Base-by-base conservation (phyloP, 2,329 filamentous ascomycete genomes). In the Colletotrichum truncatum region DNA sequence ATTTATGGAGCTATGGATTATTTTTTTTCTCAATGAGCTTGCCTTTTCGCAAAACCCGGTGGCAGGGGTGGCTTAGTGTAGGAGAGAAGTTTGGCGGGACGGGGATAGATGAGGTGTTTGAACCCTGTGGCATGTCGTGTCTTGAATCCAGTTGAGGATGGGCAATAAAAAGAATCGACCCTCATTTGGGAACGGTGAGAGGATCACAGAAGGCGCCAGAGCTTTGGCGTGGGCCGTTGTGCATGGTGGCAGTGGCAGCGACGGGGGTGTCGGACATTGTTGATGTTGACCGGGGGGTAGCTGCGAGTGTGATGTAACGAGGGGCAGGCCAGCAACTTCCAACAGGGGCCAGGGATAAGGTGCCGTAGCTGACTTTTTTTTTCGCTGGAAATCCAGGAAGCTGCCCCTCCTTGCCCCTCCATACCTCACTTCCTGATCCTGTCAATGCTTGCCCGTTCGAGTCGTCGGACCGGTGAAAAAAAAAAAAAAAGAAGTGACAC, bases 251-350 rank as follows among this genome's bases (percentile, higher is more conserved):
- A 58, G 60, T 58, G 53, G 34, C 34, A 49, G 45, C 32, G 45
- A 56, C 58, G 58, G 52, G 59, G 52, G 54, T 59, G 41, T 59
- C 46, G 61, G 54, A 59, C 61, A 49, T 64, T 57, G 39, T 59
- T 43, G 41, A 58, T 49, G 39, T 53, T 36, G 46, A 64, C 61
- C 54, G 54, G 61, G 60, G 60, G 54, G 38, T 59, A 64, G 61
- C 61, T 64, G 54, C 30, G 54, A 53, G 46, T 46, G 59, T 64
- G 61, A 64, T 64, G 61, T 64, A 64, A 64, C 61, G 61, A 64
- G 61, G 60, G 61, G 61, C 61, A 64, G 36, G 54, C 54, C 61
- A 63, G 59, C 52, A 63, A 16, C 34, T 39, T 14, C 18, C 18
- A 41, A 16, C 43, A 59, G 54, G 46, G 56, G 60, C 61, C 45